Evolutionary conservation across 768 basidiomycete species (phyloP).

Genomic region (Mycena galopus): DNA sequence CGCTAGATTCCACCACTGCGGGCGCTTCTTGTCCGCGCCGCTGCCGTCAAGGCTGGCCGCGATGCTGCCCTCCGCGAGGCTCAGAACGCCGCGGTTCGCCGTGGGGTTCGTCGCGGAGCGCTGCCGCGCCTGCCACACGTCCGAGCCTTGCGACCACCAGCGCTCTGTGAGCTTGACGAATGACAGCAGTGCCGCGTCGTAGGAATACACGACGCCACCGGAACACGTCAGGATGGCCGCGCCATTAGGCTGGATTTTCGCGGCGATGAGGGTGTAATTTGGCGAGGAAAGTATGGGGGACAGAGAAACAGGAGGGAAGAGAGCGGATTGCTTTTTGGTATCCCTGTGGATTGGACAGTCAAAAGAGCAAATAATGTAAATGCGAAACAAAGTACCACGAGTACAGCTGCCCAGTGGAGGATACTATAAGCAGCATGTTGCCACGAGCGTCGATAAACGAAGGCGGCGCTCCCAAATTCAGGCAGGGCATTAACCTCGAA

Average conservation of each 20-base stretch:
- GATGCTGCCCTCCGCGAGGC: constrained; percentile 63
- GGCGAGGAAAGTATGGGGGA: constrained; percentile 70
- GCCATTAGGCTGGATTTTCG: constrained; percentile 83
- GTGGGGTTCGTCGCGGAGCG: constrained; percentile 55
- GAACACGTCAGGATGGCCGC: constrained; percentile 82
- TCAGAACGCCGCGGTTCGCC: constrained; percentile 65
- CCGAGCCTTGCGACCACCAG: constrained; percentile 90
- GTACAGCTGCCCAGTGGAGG: constrained; percentile 76
- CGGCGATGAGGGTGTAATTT: constrained; percentile 72
- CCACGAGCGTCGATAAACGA: constrained; percentile 77
- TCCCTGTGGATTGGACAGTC: constrained; percentile 69
- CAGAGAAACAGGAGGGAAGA: constrained; percentile 77
- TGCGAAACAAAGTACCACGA: constrained; percentile 69
- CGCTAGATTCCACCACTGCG: constrained; percentile 87
- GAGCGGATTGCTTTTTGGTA: constrained; percentile 72
- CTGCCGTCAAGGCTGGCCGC: constrained; percentile 39
- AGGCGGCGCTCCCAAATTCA: constrained; percentile 79
- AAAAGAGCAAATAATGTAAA: neutral
- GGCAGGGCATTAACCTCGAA: constrained; percentile 80
- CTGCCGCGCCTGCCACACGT: constrained; percentile 84
- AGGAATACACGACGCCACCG: constrained; percentile 84
- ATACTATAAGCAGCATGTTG: constrained; percentile 77
- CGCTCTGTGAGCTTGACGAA: constrained; percentile 85
- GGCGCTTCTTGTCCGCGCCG: constrained; percentile 62
- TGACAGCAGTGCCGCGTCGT: constrained; percentile 72